Percentiles rank a stretch among this genome's conserved stretches.
Evolutionary conservation across 2,329 filamentous ascomycete species (phyloP).

Genomic region (Cladosporium sp.): DNA sequence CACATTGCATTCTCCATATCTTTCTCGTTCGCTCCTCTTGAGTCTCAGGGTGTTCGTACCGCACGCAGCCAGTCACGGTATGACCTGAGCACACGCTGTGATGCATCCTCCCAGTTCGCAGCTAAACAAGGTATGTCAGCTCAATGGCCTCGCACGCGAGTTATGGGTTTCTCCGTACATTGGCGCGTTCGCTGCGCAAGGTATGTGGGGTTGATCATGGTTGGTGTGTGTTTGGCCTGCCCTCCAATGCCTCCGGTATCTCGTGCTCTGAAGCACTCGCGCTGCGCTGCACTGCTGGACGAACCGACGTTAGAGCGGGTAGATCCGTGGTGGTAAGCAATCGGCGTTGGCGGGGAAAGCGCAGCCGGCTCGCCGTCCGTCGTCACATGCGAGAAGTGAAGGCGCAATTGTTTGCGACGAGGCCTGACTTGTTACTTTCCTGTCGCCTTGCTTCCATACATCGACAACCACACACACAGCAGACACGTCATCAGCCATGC

Average conservation of each 20-base stretch:
- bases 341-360: not conserved
- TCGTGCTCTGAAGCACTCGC: conserved; percentile 8
- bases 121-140: conserved; percentile 55
- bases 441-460: not conserved
- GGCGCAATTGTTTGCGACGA: conserved; percentile 14
- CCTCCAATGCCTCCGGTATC: conserved; percentile 18
- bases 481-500: conserved; percentile 55
- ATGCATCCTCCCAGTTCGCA: conserved; percentile 85
- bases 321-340: conserved; percentile 12
- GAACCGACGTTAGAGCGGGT: conserved; percentile 9
- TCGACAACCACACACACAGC: not conserved
- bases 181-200: conserved; percentile 64
- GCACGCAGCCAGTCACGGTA: conserved; percentile 96
- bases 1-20: not conserved
- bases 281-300: conserved; percentile 1
- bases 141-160: not conserved
- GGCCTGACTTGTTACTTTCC: not conserved
- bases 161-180: conserved; percentile 41
- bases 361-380: conserved; percentile 2
- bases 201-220: conserved; percentile 83
- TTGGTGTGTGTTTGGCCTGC: conserved; percentile 30
- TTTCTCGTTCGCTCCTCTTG: not conserved
- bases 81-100: conserved; percentile 78
- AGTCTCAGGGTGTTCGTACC: conserved; percentile 61
- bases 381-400: conserved; percentile 12